Evolutionary conservation across 176 grass and related monocot genomes (phyloP).

Genomic region (Oryza rufipogon): DNA sequence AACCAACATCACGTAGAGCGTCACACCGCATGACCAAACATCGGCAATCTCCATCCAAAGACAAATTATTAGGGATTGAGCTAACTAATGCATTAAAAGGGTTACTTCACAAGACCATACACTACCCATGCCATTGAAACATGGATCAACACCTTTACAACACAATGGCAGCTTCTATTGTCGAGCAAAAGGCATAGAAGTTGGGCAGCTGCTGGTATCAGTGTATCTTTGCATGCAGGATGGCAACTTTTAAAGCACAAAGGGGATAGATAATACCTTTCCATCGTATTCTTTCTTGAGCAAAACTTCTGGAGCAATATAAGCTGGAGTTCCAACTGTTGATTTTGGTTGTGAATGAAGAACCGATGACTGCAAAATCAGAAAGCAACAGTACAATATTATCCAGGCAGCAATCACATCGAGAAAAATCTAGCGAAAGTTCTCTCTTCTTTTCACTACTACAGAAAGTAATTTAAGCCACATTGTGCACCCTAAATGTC

Average conservation of each 20-base stretch:
- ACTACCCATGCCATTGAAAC: not conserved
- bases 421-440: not conserved
- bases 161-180: not conserved
- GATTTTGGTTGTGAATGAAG: slow-evolving; percentile 80
- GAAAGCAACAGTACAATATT: not conserved
- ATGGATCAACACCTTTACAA: slow-evolving; percentile 13
- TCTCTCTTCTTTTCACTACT: not conserved
- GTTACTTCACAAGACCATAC: slow-evolving; percentile 7
- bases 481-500: not conserved
- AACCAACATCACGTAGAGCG: slow-evolving; percentile 84
- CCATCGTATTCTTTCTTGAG: slow-evolving; percentile 67
- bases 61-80: slow-evolving; percentile 36
- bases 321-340: slow-evolving; percentile 76
- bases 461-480: not conserved
- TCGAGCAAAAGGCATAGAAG: not conserved
- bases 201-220: slow-evolving; percentile 1
- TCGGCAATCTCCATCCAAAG: slow-evolving; percentile 60
- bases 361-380: slow-evolving; percentile 57
- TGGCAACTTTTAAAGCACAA: slow-evolving; percentile 3
- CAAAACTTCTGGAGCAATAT: slow-evolving; percentile 80
- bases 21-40: slow-evolving; percentile 85
- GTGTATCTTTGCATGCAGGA: not conserved
- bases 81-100: not conserved
- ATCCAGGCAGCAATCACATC: not conserved
- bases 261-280: slow-evolving; percentile 57